These are phyloP conservation scores for Lomentospora prolificans DNA, from an alignment of 2,329 filamentous ascomycete genomes.

Conservation along the genomic window DNA sequence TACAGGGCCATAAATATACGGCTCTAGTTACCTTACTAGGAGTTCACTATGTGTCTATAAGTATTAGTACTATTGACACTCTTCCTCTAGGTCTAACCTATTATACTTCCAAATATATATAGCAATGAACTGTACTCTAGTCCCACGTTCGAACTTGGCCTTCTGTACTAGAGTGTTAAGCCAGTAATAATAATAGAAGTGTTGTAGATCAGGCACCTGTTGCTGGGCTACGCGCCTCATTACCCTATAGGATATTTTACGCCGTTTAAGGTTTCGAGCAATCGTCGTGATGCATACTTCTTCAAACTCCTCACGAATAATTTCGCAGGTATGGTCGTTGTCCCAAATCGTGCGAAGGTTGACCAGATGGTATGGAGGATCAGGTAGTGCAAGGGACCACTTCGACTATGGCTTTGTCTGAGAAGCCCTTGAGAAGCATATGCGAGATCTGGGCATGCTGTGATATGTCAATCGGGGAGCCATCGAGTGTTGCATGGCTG, in stretches of 20 bases:
- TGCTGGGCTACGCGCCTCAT: not conserved
- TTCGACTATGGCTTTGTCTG: not conserved
- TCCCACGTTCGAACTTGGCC: conserved; percentile 15
- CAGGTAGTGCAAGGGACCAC: not conserved
- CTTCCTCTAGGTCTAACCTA: conserved; percentile 11
- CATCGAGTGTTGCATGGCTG: not conserved
- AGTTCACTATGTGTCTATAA: too few relatives aligned
- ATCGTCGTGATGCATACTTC: not conserved
- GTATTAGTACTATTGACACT: too few relatives aligned
- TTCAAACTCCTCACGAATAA: not conserved
- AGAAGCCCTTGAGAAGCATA: not conserved
- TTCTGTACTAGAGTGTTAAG: conserved; percentile 15
- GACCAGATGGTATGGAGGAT: not conserved
- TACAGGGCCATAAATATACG: too few relatives aligned
- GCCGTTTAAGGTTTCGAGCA: not conserved
- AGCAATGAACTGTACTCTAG: conserved; percentile 15
- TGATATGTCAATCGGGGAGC: not conserved
- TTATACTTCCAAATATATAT: conserved; percentile 17
- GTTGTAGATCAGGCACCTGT: conserved; percentile 1
- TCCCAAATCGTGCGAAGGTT: not conserved
- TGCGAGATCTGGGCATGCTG: not conserved
- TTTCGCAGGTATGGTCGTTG: not conserved
- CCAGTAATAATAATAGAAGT: not conserved
- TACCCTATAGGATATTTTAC: not conserved
- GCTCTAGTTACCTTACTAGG: too few relatives aligned